These are phyloP conservation scores for Fagopyrum esculentum DNA, from an alignment of 148 eudicot genomes.

Conservation along the genomic window DNA sequence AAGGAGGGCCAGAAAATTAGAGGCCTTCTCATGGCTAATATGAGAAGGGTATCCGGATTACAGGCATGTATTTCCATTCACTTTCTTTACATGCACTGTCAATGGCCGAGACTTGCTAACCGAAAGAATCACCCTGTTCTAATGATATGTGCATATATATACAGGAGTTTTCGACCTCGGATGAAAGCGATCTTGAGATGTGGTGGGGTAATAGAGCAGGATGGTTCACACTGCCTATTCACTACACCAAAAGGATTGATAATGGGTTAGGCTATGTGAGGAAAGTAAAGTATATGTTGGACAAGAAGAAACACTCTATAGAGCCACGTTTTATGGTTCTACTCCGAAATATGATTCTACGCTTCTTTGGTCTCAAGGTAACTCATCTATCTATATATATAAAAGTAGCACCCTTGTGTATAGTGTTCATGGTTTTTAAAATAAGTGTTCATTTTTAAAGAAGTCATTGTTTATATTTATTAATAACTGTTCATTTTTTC, in stretches of 20 bases:
- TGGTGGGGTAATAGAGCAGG: slow-evolving; percentile 19
- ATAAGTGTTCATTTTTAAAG: too few relatives aligned
- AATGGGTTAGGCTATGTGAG: slow-evolving; percentile 2
- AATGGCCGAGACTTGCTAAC: background rate
- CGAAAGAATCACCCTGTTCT: too few relatives aligned
- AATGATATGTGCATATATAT: too few relatives aligned
- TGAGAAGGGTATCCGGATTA: slow-evolving; percentile 15
- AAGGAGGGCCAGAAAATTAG: slow-evolving; percentile 20
- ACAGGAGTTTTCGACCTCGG: too few relatives aligned
- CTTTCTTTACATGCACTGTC: background rate
- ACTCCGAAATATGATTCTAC: background rate
- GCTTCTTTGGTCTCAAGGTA: slow-evolving; percentile 18
- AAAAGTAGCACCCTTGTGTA: too few relatives aligned
- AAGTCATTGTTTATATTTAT: too few relatives aligned
- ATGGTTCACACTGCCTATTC: slow-evolving; percentile 13
- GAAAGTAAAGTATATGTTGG: slow-evolving; percentile 19
- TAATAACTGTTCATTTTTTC: background rate
- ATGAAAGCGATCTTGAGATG: background rate
- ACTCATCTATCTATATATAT: too few relatives aligned
- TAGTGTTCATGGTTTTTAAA: background rate
- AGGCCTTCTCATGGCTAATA: slow-evolving; percentile 14
- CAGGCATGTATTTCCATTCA: slow-evolving; percentile 4
- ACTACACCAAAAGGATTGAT: background rate
- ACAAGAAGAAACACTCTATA: slow-evolving; percentile 19
- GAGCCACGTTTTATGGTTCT: slow-evolving; percentile 12